Evolutionary conservation across 768 basidiomycete species (phyloP), one percentile per base, ranked within the genome.

Genomic region (Termitomyces eurrhizus): DNA sequence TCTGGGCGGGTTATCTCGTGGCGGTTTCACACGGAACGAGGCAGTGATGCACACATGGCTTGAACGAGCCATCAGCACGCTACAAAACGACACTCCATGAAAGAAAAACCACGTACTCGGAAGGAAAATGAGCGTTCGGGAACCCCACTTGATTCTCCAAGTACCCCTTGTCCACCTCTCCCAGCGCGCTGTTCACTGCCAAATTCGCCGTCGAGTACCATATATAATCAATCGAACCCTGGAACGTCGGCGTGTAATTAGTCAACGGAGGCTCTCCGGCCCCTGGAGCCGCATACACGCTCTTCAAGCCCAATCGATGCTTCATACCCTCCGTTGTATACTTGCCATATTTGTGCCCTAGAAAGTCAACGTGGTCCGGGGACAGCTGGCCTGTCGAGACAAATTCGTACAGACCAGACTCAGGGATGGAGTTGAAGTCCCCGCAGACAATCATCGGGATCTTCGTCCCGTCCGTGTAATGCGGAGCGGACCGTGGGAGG

Each of bases 41-140:
- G 81, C 75, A 63, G 83, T 77, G 62, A 93, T 79, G 62, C 83
- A 86, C 59, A 93, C 74, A 69, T 93, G 91, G 70, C 91, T 93
- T 64, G 7, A 6, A 36, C 48, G 4, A 51, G n/a, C 24, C 5
- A 63, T 57, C 39, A 66, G 61, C 59, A 61, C 36, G 16, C 52
- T 14, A 7, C 67, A 57, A 52, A 52, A 62, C 60, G 33, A 36
- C 13, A 21, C 21, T 21, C 21, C 21, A 21, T 1, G 21, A 7
- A 12, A 60, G 57, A 32, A 32, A 44, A 62, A 16, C 7, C 39
- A 88, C 93, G 70, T 74, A 98, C 95, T 98, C 95, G 61, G 94
- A 95, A 26, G 96, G 94, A 81, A 95, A 97, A 71, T 98, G 93
- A 2, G 88, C 85, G 73, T 98, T 95, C 33, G 97, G 97, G 81